Evolutionary conservation across 768 basidiomycete species (phyloP), one percentile per base, ranked within the genome.

Genomic region (Imleria badia): DNA sequence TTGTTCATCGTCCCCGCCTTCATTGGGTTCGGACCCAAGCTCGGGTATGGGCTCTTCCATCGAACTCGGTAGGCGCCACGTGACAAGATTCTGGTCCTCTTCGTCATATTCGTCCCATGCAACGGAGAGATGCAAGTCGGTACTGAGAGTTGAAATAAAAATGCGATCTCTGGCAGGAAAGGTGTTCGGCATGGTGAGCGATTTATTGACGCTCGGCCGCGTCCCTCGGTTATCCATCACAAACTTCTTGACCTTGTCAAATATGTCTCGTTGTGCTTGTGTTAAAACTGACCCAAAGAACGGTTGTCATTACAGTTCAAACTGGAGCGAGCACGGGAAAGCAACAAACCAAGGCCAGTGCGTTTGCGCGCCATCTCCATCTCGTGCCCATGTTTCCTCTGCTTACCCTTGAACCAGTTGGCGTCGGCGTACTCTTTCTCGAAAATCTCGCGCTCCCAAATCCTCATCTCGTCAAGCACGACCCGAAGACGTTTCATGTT

Each of bases 91-190:
- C 65, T 84, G 78, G 56, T 91, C 90, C 43, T 91, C 76, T 8
- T 89, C 89, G 57, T 94, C 89, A 61, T 85, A 94, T 66, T 95
- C 94, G 66, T 98, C 96, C 93, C 94, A 99, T n/a, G 86, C 76
- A 26, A 95, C 66, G 20, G 72, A 78, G 13, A 98, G 79, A 66
- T 91, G 85, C 41, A 98, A 70, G 45, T 94, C 87, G 38, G 82
- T 79, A 6, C 89, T 85, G 20, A 99, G 77, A 26, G 81, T 83
- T 36, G 74, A 78, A 33, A 98, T 84, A 65, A 98, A 98, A 45
- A 76, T 77, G 40, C 89, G 80, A 58, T 98, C 94, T 39, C 85
- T 77, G 6, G 92, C 85, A 0, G 91, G 78, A 72, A 96, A 88
- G 15, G 77, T 78, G 64, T 96, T 96, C 22, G 81, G 82, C 76